Evolutionary conservation across 768 basidiomycete species (phyloP).

Genomic region (Amanita thiersii): DNA sequence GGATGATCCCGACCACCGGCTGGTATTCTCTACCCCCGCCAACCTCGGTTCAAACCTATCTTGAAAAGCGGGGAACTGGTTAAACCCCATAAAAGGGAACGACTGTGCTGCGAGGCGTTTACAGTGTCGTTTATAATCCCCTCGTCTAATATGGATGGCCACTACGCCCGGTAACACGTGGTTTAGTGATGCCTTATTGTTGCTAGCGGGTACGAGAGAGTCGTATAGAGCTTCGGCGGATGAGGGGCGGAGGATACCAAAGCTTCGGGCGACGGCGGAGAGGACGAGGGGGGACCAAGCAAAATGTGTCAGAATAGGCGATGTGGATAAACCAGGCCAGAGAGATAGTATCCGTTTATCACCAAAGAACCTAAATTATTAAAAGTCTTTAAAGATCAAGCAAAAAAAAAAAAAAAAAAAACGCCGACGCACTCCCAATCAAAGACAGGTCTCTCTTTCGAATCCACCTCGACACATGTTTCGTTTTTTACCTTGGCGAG

Average conservation of each 20-base stretch:
- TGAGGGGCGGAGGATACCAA: slow-evolving; percentile 29
- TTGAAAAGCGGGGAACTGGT: slow-evolving; percentile 29
- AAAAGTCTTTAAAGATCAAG: not conserved
- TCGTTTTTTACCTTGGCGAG: slow-evolving; percentile 24
- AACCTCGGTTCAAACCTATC: slow-evolving; percentile 30
- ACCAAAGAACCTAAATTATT: slow-evolving; percentile 34
- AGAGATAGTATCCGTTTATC: slow-evolving; percentile 30
- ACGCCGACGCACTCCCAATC: slow-evolving; percentile 35
- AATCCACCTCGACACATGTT: slow-evolving; percentile 37
- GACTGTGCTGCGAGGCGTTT: slow-evolving; percentile 37
- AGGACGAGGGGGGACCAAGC: slow-evolving; percentile 46
- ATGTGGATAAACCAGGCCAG: slow-evolving; percentile 32
- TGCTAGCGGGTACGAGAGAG: slow-evolving; percentile 8
- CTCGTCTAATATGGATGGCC: slow-evolving; percentile 48
- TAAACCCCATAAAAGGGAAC: slow-evolving; percentile 41
- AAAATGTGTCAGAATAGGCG: slow-evolving; percentile 44
- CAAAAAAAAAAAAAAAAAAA: not conserved
- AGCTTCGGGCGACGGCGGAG: slow-evolving; percentile 40
- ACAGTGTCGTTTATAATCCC: slow-evolving; percentile 52
- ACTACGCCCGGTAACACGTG: slow-evolving; percentile 33
- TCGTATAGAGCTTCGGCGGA: slow-evolving; percentile 15
- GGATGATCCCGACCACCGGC: slow-evolving; percentile 1
- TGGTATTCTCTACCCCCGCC: slow-evolving; percentile 1
- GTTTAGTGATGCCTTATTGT: slow-evolving; percentile 10
- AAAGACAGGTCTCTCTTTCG: slow-evolving; percentile 31